These are phyloP conservation scores for Trifolium pratense DNA, from an alignment of 306 rosid species.

Conservation along the genomic window DNA sequence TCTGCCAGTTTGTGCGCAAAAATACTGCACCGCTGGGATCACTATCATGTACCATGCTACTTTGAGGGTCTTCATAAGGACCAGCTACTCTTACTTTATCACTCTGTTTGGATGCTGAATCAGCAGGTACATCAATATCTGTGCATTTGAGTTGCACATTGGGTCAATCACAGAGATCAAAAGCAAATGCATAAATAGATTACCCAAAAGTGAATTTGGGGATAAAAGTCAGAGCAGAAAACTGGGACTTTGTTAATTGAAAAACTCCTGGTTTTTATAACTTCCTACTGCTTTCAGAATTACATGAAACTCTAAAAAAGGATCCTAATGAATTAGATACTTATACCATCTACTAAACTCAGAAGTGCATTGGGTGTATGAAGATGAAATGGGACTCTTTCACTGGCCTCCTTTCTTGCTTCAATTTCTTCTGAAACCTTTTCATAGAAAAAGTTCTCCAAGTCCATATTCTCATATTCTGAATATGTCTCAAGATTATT, in stretches of 20 bases:
- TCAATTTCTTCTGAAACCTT: conserved; percentile 89
- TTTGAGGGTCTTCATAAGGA: conserved; percentile 61
- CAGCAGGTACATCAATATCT: conserved; percentile 74
- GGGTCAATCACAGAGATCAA: conserved; percentile 35
- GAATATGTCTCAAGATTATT: conserved; percentile 73
- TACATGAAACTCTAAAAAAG: conserved; percentile 11
- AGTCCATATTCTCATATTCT: conserved; percentile 90
- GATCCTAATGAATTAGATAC: conserved; percentile 6
- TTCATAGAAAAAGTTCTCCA: conserved; percentile 83
- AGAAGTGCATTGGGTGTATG: conserved; percentile 77
- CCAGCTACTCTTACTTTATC: conserved; percentile 59
- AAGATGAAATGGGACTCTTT: conserved; percentile 77
- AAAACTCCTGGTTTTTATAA: conserved; percentile 28
- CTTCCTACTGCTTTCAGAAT: conserved; percentile 16
- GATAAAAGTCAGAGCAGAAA: conserved; percentile 30
- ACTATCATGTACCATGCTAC: conserved; percentile 53
- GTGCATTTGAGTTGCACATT: conserved; percentile 42
- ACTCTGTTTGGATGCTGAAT: conserved; percentile 55
- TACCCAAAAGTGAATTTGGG: conserved; percentile 26
- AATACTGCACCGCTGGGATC: conserved; percentile 65
- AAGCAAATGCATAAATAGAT: conserved; percentile 19
- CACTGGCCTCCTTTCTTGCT: conserved; percentile 78
- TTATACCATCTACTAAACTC: conserved; percentile 79
- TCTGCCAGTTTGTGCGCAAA: conserved; percentile 87
- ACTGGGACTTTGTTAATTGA: conserved; percentile 29